Base-by-base conservation (phyloP, 164 flowering plant genomes). In the Tetracentron sinense region DNA sequence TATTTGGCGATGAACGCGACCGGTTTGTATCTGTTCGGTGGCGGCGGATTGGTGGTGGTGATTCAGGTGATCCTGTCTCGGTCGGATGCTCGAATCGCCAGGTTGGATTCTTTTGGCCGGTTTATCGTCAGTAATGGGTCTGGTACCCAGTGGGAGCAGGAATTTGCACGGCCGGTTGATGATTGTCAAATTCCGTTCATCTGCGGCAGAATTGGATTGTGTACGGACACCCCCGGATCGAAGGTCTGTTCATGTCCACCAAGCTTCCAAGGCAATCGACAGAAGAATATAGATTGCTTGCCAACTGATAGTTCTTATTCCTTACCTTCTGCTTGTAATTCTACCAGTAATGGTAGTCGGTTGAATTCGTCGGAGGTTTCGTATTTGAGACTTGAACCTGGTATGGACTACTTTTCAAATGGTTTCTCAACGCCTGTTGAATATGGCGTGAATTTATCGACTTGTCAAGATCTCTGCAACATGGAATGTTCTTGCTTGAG, bases 401-500 rank as follows among this genome's bases (percentile, higher is more conserved):
- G 82, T 21, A 38, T 68, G 22, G 74, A 76, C 16, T 92, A 88
- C 61, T 88, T 90, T 56, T 62, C 75, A n/a, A 78, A 51, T 62
- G 52, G 44, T 25, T 90, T 79, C 73, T 63, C 66, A 3, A 33
- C 33, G 22, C 89, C 88, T 19, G 29, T 60, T 4, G 64, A 14
- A 6, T 63, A 70, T 22, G 79, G 77, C 1, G 59, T 69, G 6
- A 70, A 78, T 44, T 61, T 76, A 23, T 75, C 85, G 0, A 54
- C 17, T n/a, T 92, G 98, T 75, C 68, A 83, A 69, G 67, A 67
- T 72, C 64, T 77, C 16, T 92, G 98, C 67, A 73, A 87, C 2
- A 60, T 20, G 30, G 76, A 85, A 60, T 92, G 98, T 67, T 72
- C 88, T 49, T 90, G 96, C 68, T 75, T 84, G 63, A 96, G 96